A percentile compares a stretch with the other conserved stretches of the same genome.
phyloP scores from a whole-genome alignment of 805 yeast genomes.

The Sugiyamaella americana region DNA sequence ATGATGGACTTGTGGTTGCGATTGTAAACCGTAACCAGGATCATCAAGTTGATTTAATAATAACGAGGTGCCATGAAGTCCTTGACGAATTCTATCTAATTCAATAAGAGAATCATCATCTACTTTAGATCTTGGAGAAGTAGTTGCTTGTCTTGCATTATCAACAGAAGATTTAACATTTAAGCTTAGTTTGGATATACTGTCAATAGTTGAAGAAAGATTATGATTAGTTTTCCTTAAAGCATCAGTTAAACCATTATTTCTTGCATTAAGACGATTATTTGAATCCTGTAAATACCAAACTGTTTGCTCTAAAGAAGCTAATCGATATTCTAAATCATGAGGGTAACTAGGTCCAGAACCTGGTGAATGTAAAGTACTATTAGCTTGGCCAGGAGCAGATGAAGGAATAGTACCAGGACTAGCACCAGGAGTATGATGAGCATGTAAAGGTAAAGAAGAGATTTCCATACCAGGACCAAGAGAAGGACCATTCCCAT shows the following conservation, averaged over 20 bases:
- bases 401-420: not conserved
- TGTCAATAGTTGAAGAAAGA: slow-evolving; percentile 12
- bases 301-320: slow-evolving; percentile 13
- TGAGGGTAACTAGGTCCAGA: not conserved
- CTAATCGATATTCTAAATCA: slow-evolving; percentile 37
- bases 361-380: not conserved
- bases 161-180: not conserved
- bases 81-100: slow-evolving; percentile 6
- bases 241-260: slow-evolving; percentile 11
- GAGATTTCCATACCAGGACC: not conserved
- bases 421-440: not conserved
- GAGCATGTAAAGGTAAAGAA: not conserved
- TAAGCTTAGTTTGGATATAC: slow-evolving; percentile 3
- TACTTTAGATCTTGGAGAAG: slow-evolving; percentile 1
- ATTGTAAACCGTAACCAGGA: not conserved
- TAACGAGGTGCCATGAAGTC: not conserved
- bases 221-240: slow-evolving; percentile 14
- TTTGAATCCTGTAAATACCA: slow-evolving; percentile 17
- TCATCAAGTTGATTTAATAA: slow-evolving; percentile 9
- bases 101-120: slow-evolving; percentile 1
- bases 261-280: slow-evolving; percentile 8
- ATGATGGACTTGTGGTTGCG: slow-evolving; percentile 4
- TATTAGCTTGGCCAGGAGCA: not conserved
- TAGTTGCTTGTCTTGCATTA: not conserved
- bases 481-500: not conserved